These are phyloP conservation scores for Tylopilus intermedius DNA, from an alignment of 768 basidiomycete genomes.

Conservation along the genomic window DNA sequence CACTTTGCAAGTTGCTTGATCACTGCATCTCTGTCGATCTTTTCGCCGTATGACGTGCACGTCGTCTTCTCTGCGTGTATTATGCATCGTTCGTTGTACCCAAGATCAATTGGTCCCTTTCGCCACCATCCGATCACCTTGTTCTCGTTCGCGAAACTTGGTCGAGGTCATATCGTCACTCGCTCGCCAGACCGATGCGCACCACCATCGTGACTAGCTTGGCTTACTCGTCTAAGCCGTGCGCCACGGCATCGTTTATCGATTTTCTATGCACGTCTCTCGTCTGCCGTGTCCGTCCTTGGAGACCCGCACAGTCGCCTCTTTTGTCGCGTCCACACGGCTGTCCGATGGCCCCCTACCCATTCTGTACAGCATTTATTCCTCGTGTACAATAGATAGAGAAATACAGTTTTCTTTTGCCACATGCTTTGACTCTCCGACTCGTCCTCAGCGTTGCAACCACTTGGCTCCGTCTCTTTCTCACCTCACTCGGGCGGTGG, in stretches of 20 bases:
- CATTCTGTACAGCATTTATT: slow-evolving; percentile 20
- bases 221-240: not conserved
- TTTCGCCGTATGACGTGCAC: not conserved
- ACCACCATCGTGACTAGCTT: not conserved
- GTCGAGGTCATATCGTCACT: not conserved
- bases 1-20: not conserved
- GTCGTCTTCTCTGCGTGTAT: not conserved
- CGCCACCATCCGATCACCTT: not conserved
- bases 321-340: not conserved
- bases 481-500: slow-evolving; percentile 21
- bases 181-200: not conserved
- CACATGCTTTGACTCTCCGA: slow-evolving; percentile 56
- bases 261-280: not conserved
- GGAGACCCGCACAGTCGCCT: not conserved
- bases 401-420: slow-evolving; percentile 38
- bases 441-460: slow-evolving; percentile 31
- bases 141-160: not conserved
- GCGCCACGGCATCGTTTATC: not conserved
- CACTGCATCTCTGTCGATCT: not conserved
- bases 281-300: not conserved
- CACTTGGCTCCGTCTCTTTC: slow-evolving; percentile 24
- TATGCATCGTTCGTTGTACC: not conserved
- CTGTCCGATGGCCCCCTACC: not conserved
- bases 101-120: not conserved
- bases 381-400: slow-evolving; percentile 31